Evolutionary conservation across 2,329 filamentous ascomycete species (phyloP), one percentile per base, ranked within the genome.

Genomic region (Aspergillus japonicus): DNA sequence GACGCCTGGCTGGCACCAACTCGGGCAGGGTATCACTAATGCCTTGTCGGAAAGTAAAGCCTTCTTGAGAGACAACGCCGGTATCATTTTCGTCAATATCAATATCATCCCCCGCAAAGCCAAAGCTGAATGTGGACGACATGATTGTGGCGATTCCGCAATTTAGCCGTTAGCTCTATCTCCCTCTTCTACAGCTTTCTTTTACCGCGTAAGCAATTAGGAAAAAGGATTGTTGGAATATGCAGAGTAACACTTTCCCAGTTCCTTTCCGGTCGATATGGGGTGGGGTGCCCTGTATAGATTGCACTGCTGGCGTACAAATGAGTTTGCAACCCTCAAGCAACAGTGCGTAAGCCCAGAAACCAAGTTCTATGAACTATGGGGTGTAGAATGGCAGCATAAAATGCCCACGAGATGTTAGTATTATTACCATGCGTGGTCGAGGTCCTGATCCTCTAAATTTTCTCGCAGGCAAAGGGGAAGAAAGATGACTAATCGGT

Each of bases 101-200:
- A 71, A 85, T 85, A 66, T 86, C 84, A 60, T 87, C 83, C 21
- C 82, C 83, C 0, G 81, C 79, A 66, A 87, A 87, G 19, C 82
- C 82, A 62, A 87, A 87, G 59, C 81, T 82, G 69, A 87, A 86
- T 19, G 65, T 51, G 12, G 68, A 75, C 5, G 71, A 64, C 50
- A 58, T 58, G 16, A 47, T 49, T n/a, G 10, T 33, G 29, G 6
- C n/a, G 3, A 56, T 12, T n/a, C 29, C 31, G 33, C 39, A 51
- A 10, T 21, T n/a, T 24, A 44, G 33, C 44, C n/a, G 23, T 21
- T 26, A 29, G 21, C 42, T 39, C 11, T 35, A 19, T 16, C 42
- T 39, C 11, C 24, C 29, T 16, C 5, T 16, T 14, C 29, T 26
- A 57, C 33, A 16, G 26, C 19, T 57, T 19, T 16, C 39, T 29